These are phyloP conservation scores for Plasmodium vivax DNA, from an alignment of 169 alveolate species.

Conservation along the genomic window DNA sequence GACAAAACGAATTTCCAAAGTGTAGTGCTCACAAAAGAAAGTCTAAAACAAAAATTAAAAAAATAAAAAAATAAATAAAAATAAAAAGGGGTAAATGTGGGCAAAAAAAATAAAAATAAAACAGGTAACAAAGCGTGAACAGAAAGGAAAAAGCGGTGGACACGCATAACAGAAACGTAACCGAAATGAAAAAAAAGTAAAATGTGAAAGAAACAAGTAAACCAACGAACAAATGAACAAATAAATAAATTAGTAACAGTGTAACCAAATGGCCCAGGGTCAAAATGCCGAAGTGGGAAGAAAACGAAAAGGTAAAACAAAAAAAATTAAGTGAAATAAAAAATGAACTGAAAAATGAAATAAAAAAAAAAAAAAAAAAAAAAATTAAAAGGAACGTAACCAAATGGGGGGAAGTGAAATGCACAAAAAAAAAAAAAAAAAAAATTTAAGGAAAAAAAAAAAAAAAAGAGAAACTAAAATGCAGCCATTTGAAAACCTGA, in stretches of 20 bases:
- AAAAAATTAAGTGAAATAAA: background rate
- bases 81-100: background rate
- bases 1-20: background rate
- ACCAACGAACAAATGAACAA: background rate
- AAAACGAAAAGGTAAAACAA: conserved; percentile 9
- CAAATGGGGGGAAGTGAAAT: background rate
- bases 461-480: background rate
- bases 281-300: background rate
- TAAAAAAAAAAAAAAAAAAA: background rate
- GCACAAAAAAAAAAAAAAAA: background rate
- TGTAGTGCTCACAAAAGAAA: background rate
- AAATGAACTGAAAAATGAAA: background rate
- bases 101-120: background rate
- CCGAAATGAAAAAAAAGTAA: background rate
- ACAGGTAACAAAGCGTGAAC: background rate
- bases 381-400: background rate
- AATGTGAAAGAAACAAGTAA: background rate
- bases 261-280: background rate
- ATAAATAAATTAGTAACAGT: background rate
- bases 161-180: background rate
- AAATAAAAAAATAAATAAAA: background rate
- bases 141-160: background rate
- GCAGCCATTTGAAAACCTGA: conserved; percentile 2
- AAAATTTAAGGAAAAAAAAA: no score
- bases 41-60: background rate